Evolutionary conservation across 2,329 filamentous ascomycete species (phyloP), one percentile per base, ranked within the genome.

Genomic region (Ceratocystis papillata): DNA sequence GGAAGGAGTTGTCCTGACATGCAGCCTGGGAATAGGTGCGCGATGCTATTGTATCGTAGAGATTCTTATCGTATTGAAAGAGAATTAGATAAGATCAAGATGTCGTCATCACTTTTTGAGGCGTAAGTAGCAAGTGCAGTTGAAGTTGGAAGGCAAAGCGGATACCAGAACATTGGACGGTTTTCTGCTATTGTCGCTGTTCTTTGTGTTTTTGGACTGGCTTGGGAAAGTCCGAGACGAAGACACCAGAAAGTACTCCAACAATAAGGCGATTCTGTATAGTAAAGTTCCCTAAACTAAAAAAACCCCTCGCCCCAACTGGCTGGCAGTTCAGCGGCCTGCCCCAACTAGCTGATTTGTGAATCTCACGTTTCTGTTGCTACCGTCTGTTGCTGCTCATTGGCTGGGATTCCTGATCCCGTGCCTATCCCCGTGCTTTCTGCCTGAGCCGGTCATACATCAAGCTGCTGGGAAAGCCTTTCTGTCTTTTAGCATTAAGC

Each of bases 401-500:
- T 59, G 55, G 55, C 55, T 59, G 17, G 15, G 28, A 37, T 15
- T n/a, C 33, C 15, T 59, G 55, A 17, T 59, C 55, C 55, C 55
- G 55, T 59, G 55, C 55, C 28, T 37, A 57, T 30, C 20, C 48
- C 33, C 44, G 63, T 50, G 30, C n/a, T 33, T 55, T 33, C 30
- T 20, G 10, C 30, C 30, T 44, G 46, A 63, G 28, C 37, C 37
- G 37, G 55, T 59, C 25, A 57, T 28, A 46, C 48, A 33, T 25
- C 20, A 65, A 37, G 33, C 33, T 37, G 37, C 37, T 41, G 8
- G 10, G 4, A 41, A 41, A 41, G 37, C 37, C 37, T 41, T 41
- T 41, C 10, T 15, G 37, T 41, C 37, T 41, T 41, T 15, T 41
- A 10, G 10, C 4, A 41, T 41, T 15, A 41, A 41, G 37, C 37